phyloP scores from a whole-genome alignment of 2,329 filamentous ascomycete genomes.

The Aspergillus sp. region DNA sequence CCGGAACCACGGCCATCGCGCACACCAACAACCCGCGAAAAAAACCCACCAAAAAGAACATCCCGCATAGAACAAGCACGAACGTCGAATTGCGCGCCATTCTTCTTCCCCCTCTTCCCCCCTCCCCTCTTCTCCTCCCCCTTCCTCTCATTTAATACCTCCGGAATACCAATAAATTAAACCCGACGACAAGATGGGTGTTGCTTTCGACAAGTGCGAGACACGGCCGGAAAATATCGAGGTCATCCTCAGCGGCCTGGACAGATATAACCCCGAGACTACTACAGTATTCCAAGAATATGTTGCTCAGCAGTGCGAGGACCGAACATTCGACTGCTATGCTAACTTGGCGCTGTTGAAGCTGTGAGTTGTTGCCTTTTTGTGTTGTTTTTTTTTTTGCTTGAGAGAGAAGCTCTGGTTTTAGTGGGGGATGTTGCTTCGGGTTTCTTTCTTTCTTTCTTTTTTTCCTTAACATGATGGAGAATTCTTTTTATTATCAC shows the following conservation, averaged over 20 bases:
- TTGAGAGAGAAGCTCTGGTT: background rate
- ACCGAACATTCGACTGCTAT: conserved; percentile 90
- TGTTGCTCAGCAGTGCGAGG: conserved; percentile 89
- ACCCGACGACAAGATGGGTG: conserved; percentile 20
- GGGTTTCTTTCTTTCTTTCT: background rate
- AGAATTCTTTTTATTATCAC: conserved; percentile 56
- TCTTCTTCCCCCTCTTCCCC: too few relatives aligned
- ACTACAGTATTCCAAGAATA: conserved; percentile 92
- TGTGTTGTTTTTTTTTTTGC: background rate
- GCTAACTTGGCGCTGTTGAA: conserved; percentile 94
- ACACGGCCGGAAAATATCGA: conserved; percentile 91
- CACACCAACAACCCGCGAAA: conserved; percentile 9
- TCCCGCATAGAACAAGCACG: background rate
- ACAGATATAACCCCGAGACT: conserved; percentile 98
- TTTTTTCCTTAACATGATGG: conserved; percentile 59
- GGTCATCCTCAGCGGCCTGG: conserved; percentile 90
- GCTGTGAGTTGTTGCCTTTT: conserved; percentile 59
- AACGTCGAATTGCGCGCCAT: too few relatives aligned
- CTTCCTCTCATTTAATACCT: background rate
- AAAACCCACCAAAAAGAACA: conserved; percentile 19
- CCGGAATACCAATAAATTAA: conserved; percentile 6
- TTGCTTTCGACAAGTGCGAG: conserved; percentile 76
- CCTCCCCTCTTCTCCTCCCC: background rate
- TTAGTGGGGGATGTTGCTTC: too few relatives aligned
- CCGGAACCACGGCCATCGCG: too few relatives aligned